These are phyloP conservation scores for Dioscorea cayenensis DNA, from an alignment of 116 monocot genomes.

Conservation along the genomic window DNA sequence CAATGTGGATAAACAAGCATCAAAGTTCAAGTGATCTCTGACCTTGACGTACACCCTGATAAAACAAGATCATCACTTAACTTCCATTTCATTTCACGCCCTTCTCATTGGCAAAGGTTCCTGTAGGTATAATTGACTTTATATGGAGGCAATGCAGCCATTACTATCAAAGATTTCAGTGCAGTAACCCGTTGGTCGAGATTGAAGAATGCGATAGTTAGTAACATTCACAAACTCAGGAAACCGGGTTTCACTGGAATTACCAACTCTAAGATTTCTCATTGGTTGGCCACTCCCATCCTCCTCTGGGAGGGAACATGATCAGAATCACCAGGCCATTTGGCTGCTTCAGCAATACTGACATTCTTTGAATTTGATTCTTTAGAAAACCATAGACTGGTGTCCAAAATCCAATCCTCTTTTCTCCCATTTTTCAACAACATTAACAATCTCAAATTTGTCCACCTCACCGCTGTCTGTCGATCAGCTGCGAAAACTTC, in stretches of 20 bases:
- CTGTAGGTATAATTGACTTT: constrained; percentile 17
- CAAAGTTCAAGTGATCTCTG: not conserved
- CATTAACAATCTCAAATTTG: constrained; percentile 37
- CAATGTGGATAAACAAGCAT: not conserved
- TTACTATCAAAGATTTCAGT: constrained; percentile 31
- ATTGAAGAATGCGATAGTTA: not conserved
- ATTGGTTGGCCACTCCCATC: constrained; percentile 45
- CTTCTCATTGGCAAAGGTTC: constrained; percentile 4
- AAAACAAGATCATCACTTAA: constrained; percentile 19
- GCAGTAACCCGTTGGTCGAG: constrained; percentile 21
- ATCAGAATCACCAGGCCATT: constrained; percentile 37
- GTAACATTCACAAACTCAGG: constrained; percentile 21
- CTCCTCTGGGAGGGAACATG: constrained; percentile 35
- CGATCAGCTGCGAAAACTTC: constrained; percentile 15
- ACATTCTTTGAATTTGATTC: not conserved
- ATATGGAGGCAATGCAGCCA: constrained; percentile 24
- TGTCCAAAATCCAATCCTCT: not conserved
- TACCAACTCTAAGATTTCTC: constrained; percentile 24
- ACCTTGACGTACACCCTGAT: constrained; percentile 31
- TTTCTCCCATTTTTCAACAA: not conserved
- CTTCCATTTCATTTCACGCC: not conserved
- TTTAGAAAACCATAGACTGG: not conserved
- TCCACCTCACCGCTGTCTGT: constrained; percentile 18
- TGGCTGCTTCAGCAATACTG: not conserved
- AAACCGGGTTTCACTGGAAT: constrained; percentile 35